These are phyloP conservation scores for Leccinum imitatum DNA, from an alignment of 768 basidiomycete species.

Conservation along the genomic window DNA sequence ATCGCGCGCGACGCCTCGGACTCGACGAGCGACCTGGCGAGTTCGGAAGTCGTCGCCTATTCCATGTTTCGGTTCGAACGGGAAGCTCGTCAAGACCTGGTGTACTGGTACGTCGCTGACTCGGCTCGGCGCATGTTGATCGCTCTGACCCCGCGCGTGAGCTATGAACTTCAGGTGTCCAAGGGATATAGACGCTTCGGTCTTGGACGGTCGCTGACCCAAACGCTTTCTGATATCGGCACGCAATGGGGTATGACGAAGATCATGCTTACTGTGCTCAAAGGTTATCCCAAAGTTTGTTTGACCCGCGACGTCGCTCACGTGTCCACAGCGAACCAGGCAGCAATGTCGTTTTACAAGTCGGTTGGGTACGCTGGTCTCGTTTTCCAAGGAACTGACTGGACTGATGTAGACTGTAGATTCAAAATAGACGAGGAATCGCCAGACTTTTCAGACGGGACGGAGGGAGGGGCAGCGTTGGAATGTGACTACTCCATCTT, in stretches of 20 bases:
- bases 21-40: slow-evolving; percentile 11
- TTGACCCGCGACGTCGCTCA: slow-evolving; percentile 8
- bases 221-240: slow-evolving; percentile 50
- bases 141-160: slow-evolving; percentile 27
- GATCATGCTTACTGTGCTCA: slow-evolving; percentile 73
- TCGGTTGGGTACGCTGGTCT: slow-evolving; percentile 46
- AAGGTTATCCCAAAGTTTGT: slow-evolving; percentile 43
- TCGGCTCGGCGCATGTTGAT: not conserved
- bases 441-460: slow-evolving; percentile 40
- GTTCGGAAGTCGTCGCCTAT: slow-evolving; percentile 38
- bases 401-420: slow-evolving; percentile 35
- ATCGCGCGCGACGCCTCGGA: slow-evolving; percentile 33
- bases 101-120: slow-evolving; percentile 63
- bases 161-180: slow-evolving; percentile 77
- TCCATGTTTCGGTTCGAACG: slow-evolving; percentile 73
- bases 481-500: slow-evolving; percentile 41
- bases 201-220: slow-evolving; percentile 56
- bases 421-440: slow-evolving; percentile 55
- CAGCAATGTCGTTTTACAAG: slow-evolving; percentile 52
- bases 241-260: slow-evolving; percentile 59
- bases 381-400: not conserved
- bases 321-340: slow-evolving; percentile 40
- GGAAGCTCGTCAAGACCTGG: slow-evolving; percentile 55
- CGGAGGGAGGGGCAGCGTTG: slow-evolving; percentile 28
- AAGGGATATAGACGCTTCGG: slow-evolving; percentile 46